These are phyloP conservation scores for Tolypocladium tropicale DNA, from an alignment of 2,329 filamentous ascomycete genomes.

Conservation along the genomic window DNA sequence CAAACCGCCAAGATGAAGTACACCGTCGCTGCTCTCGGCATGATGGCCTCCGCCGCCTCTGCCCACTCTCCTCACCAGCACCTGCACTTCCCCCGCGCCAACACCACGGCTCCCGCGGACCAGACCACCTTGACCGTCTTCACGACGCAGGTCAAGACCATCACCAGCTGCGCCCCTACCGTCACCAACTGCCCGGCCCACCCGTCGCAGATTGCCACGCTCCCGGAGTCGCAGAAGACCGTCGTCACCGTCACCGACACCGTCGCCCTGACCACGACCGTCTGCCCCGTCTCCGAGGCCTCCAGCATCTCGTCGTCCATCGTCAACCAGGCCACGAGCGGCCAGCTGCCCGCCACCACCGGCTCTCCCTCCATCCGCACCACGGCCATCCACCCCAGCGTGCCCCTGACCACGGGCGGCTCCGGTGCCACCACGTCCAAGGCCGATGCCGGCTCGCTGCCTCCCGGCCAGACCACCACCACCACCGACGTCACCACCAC, in stretches of 20 bases:
- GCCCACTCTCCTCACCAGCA: slow-evolving; percentile 23
- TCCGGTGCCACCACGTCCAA: slow-evolving; percentile 9
- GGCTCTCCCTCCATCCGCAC: slow-evolving; percentile 9
- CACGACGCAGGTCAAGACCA: slow-evolving; percentile 44
- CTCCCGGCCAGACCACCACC: slow-evolving; percentile 10
- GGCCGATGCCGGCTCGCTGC: slow-evolving; percentile 1
- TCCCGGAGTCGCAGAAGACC: slow-evolving; percentile 24
- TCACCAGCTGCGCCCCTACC: slow-evolving; percentile 47
- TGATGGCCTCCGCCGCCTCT: slow-evolving; percentile 35
- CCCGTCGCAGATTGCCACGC: slow-evolving; percentile 19
- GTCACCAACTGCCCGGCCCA: slow-evolving; percentile 44
- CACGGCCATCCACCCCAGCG: slow-evolving; percentile 3
- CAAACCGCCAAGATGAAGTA: slow-evolving; percentile 36
- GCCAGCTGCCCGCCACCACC: slow-evolving; percentile 26
- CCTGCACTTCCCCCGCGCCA: slow-evolving; percentile 19
- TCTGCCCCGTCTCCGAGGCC: slow-evolving; percentile 36
- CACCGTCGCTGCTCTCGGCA: slow-evolving; percentile 29
- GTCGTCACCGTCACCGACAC: slow-evolving; percentile 27
- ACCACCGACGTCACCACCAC: slow-evolving; percentile 19
- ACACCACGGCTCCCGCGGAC: slow-evolving; percentile 12
- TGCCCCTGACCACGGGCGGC: slow-evolving; percentile 26
- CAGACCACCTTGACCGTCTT: slow-evolving; percentile 37
- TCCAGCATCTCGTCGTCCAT: slow-evolving; percentile 29
- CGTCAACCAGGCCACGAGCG: slow-evolving; percentile 23
- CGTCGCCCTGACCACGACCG: slow-evolving; percentile 26